Conservation (phyloP, 2,329 filamentous ascomycete species). For the Penicillium sp. region DNA sequence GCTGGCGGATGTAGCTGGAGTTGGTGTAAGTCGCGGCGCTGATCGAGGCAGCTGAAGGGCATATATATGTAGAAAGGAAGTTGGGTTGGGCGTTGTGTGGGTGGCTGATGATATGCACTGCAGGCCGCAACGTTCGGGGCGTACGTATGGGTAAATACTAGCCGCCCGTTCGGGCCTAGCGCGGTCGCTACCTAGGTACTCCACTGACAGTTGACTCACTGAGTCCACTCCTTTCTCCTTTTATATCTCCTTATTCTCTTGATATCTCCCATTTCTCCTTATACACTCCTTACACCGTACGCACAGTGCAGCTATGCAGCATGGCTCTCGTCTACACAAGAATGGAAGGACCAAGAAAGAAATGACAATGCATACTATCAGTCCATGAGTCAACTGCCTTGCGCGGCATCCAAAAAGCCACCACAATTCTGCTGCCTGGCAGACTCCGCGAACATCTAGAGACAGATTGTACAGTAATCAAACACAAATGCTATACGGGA, state of each 20-base stretch:
- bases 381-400: not conserved
- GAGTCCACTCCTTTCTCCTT: too few species aligned
- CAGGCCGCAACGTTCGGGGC: conserved; percentile 12
- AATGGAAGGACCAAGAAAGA: not conserved
- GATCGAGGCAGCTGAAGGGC: conserved; percentile 17
- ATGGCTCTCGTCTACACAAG: not conserved
- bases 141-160: conserved; percentile 6
- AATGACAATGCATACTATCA: not conserved
- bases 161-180: not conserved
- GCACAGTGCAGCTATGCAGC: too few species aligned
- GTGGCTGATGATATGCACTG: not conserved
- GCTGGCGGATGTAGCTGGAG: conserved; percentile 12
- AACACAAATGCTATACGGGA: conserved; percentile 1
- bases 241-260: too few species aligned
- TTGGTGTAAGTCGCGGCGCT: conserved; percentile 7
- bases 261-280: too few species aligned
- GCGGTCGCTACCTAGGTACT: not conserved
- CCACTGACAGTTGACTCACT: too few species aligned
- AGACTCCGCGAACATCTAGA: not conserved
- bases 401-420: not conserved
- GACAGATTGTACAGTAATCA: not conserved
- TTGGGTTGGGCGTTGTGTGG: conserved; percentile 4
- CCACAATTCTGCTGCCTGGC: conserved; percentile 15
- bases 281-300: too few species aligned
- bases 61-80: not conserved